Percentiles rank a stretch among this genome's conserved stretches.
phyloP scores from a whole-genome alignment of 345 rosid species.

The Eutrema yunnanense region DNA sequence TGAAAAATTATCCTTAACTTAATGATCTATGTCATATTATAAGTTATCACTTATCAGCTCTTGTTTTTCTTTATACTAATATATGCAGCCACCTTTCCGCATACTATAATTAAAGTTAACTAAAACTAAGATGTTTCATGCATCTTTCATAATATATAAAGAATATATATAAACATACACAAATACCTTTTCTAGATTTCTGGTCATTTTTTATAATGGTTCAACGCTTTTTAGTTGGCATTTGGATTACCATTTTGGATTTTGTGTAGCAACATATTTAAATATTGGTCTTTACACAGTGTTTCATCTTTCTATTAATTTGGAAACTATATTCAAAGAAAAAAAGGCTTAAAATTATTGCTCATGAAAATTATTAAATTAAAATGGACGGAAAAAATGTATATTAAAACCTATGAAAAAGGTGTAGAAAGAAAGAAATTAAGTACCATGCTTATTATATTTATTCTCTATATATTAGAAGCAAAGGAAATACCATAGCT shows the following conservation, averaged over 20 bases:
- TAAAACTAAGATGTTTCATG: slow-evolving; percentile 8
- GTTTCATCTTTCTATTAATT: neutral
- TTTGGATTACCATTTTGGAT: slow-evolving; percentile 15
- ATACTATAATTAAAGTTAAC: neutral
- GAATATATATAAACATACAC: neutral
- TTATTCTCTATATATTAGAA: no score
- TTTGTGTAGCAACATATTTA: neutral
- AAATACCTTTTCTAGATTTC: neutral
- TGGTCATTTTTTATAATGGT: neutral
- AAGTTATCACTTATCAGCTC: neutral
- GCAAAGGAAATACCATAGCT: no score
- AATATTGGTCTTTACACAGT: neutral
- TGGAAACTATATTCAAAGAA: neutral
- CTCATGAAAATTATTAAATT: neutral
- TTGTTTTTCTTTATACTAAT: neutral
- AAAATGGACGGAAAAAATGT: neutral
- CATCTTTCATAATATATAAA: neutral
- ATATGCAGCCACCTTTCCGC: slow-evolving; percentile 10
- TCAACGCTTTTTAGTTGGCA: slow-evolving; percentile 28
- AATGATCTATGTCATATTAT: neutral
- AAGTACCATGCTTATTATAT: no score
- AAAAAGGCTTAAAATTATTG: neutral
- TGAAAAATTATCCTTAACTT: slow-evolving; percentile 17
- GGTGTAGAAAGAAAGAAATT: neutral
- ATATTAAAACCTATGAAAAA: neutral